Conservation (phyloP, 768 basidiomycete genomes). For the Tephrocybe sp. region DNA sequence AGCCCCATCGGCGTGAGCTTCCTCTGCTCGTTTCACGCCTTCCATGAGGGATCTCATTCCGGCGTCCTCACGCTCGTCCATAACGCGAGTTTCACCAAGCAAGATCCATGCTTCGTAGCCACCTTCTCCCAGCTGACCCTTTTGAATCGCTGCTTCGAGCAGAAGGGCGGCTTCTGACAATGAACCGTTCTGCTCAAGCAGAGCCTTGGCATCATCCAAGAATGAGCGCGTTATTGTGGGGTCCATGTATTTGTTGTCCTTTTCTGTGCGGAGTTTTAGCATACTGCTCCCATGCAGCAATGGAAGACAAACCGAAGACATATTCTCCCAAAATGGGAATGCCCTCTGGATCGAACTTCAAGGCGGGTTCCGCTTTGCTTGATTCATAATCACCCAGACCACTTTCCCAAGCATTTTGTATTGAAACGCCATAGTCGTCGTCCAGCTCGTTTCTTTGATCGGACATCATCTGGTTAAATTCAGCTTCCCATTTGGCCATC, state of each 20-base stretch:
- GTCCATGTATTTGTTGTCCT: conserved; percentile 68
- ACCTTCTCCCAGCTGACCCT: conserved; percentile 74
- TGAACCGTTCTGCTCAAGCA: conserved; percentile 80
- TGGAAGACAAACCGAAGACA: conserved; percentile 61
- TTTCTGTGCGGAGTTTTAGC: conserved; percentile 40
- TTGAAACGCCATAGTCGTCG: conserved; percentile 55
- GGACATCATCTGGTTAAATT: conserved; percentile 78
- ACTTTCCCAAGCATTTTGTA: conserved; percentile 65
- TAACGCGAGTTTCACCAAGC: conserved; percentile 83
- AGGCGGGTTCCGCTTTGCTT: conserved; percentile 26
- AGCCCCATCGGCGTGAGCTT: conserved; percentile 56
- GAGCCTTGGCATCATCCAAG: conserved; percentile 69
- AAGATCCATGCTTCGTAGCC: conserved; percentile 92
- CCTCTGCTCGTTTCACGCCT: conserved; percentile 66
- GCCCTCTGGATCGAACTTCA: conserved; percentile 68
- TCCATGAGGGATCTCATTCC: conserved; percentile 79
- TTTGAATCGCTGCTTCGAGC: conserved; percentile 88
- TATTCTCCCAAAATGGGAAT: conserved; percentile 73
- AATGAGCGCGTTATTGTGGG: conserved; percentile 47
- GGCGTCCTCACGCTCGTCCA: conserved; percentile 85
- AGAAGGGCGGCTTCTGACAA: conserved; percentile 83
- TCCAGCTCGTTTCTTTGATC: conserved; percentile 63
- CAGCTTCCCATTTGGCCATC: conserved; percentile 77
- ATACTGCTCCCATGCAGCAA: background rate
- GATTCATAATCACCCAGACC: conserved; percentile 45